phyloP scores from a whole-genome alignment of 202 grass and related monocot species.

The Thinopyrum obtusiflorum region DNA sequence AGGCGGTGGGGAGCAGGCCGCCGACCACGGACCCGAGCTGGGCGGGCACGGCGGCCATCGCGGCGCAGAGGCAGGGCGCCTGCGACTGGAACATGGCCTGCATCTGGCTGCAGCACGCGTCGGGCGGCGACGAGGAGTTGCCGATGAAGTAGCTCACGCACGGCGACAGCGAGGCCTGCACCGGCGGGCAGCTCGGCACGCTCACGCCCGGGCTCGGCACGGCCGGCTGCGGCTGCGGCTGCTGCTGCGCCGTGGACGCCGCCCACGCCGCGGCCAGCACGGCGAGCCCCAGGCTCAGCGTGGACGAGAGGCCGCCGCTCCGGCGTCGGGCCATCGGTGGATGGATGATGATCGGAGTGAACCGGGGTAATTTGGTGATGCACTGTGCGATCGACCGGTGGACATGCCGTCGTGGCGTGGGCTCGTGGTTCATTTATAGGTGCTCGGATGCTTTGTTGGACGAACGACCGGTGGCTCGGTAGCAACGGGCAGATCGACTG shows the following conservation, averaged over 20 bases:
- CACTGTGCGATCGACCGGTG: background rate
- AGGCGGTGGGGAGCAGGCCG: conserved; percentile 32
- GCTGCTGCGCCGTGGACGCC: conserved; percentile 43
- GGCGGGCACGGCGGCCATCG: conserved; percentile 28
- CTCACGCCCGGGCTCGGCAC: background rate
- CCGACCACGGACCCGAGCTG: conserved; percentile 35
- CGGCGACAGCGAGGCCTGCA: conserved; percentile 41
- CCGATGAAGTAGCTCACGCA: conserved; percentile 60
- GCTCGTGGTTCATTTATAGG: conserved; percentile 19
- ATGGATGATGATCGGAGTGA: background rate
- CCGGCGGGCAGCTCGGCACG: conserved; percentile 41
- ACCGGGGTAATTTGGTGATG: background rate
- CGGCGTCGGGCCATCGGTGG: conserved; percentile 22
- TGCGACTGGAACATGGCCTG: conserved; percentile 45
- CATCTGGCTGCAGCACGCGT: conserved; percentile 51
- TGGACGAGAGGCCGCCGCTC: background rate
- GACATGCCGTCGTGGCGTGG: background rate
- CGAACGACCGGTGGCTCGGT: background rate
- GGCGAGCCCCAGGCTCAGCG: conserved; percentile 22
- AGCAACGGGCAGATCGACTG: conserved; percentile 30
- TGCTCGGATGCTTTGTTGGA: background rate
- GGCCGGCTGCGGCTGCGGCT: background rate
- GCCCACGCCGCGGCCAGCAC: background rate
- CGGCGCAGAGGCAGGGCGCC: conserved; percentile 51
- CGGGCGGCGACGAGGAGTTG: conserved; percentile 52